A percentile compares a stretch with the other conserved stretches of the same genome.
phyloP scores from a whole-genome alignment of 1,139 yeast species.

The Saccharomyces hybrid region DNA sequence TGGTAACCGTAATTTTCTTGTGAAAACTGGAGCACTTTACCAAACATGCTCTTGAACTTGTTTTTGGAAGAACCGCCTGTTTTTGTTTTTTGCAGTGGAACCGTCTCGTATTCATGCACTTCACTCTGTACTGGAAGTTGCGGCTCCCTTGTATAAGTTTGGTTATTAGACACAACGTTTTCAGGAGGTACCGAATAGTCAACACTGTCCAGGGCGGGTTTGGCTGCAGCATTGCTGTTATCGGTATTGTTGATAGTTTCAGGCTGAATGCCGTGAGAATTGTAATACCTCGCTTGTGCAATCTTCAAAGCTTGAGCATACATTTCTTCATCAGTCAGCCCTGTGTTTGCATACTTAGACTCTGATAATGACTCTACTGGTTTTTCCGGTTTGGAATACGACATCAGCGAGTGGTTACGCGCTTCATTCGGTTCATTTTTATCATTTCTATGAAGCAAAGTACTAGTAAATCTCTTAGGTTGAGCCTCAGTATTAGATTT shows the following conservation, averaged over 20 bases:
- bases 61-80: slow-evolving; percentile 8
- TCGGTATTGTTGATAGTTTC: background rate
- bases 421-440: background rate
- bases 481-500: background rate
- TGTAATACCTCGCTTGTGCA: slow-evolving; percentile 25
- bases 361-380: background rate
- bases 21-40: slow-evolving; percentile 28
- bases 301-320: slow-evolving; percentile 31
- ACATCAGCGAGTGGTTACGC: background rate
- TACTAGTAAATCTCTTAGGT: background rate
- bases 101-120: background rate
- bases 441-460: background rate
- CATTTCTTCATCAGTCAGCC: slow-evolving; percentile 29
- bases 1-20: slow-evolving; percentile 30
- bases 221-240: background rate
- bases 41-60: slow-evolving; percentile 21
- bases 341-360: slow-evolving; percentile 4
- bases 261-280: slow-evolving; percentile 5
- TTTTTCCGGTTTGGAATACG: background rate
- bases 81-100: background rate
- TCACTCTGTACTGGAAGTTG: background rate
- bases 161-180: background rate
- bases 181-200: background rate
- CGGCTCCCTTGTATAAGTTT: background rate
- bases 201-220: background rate